Evolutionary conservation across 805 yeast genomes (phyloP).

Genomic region (Yarrowia sp.): DNA sequence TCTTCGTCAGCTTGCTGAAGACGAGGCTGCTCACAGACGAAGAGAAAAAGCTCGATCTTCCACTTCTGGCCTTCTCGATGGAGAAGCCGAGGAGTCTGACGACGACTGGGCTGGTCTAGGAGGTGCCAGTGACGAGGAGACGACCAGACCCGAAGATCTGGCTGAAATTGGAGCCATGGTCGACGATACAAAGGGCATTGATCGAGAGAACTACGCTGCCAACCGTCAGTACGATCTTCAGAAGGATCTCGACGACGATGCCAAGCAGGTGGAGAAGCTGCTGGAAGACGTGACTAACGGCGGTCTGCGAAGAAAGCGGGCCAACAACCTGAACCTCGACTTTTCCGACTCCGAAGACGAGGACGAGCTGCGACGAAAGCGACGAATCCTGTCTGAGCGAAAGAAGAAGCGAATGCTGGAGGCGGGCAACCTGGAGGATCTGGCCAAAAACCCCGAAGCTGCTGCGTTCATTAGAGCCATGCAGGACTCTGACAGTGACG

Average conservation of each 20-base stretch:
- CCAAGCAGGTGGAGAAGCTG: slow-evolving; percentile 43
- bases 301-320: slow-evolving; percentile 39
- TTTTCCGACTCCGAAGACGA: slow-evolving; percentile 39
- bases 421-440: slow-evolving; percentile 41
- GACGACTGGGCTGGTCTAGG: slow-evolving; percentile 49
- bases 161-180: slow-evolving; percentile 44
- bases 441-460: slow-evolving; percentile 44
- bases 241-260: slow-evolving; percentile 42
- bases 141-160: slow-evolving; percentile 40
- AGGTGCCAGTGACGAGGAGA: slow-evolving; percentile 46
- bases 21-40: slow-evolving; percentile 9
- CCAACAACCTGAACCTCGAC: slow-evolving; percentile 30
- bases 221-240: slow-evolving; percentile 43
- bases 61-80: slow-evolving; percentile 43
- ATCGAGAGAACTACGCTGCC: slow-evolving; percentile 30
- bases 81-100: slow-evolving; percentile 47
- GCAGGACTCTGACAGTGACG: slow-evolving; percentile 41
- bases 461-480: slow-evolving; percentile 45
- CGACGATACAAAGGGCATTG: slow-evolving; percentile 42
- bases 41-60: slow-evolving; percentile 12
- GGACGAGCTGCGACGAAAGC: slow-evolving; percentile 30
- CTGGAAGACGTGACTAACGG: slow-evolving; percentile 46
- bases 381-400: slow-evolving; percentile 21
- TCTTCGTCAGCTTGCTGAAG: neutral
- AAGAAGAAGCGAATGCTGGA: slow-evolving; percentile 31